Evolutionary conservation across 352 stramenopile genomes (phyloP), one percentile per base, ranked within the genome.

Genomic region (Globisporangium radiosum): DNA sequence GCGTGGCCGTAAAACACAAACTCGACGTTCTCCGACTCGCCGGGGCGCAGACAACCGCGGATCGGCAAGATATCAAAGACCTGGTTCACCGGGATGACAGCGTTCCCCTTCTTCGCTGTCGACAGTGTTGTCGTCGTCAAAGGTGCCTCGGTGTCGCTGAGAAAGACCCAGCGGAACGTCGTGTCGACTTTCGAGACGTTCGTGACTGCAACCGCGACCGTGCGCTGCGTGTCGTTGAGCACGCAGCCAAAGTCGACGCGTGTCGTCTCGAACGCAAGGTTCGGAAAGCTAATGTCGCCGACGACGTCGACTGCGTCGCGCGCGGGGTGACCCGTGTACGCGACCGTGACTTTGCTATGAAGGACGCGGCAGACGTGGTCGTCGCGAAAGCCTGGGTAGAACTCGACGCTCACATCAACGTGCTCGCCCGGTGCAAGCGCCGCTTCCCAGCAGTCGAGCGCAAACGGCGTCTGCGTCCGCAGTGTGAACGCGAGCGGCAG

Each of bases 51-150:
- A 0, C 72, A 40, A 0, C 88, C 94, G 7, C 90, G 81, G 37
- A 98, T 97, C 4, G 95, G 95, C 4, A 98, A 62, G 39, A 98
- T 97, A 57, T 98, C 94, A 64, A 98, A 98, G 11, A 97, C 89
- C 66, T 96, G 84, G 51, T 96, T 97, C 38, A 96, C 85, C 9
- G 92, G 88, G 49, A 97, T 93, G 69, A 90, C 91, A 36, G 88
- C 82, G 38, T 88, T 88, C 64, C 88, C 93, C 9, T 68, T 59
- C 6, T 82, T 95, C 5, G 81, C 77, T 1, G 67, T 61, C 11
- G 71, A 62, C 5, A 68, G 59, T 10, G 78, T 66, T 37, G 96
- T 89, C 44, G 87, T 84, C 51, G 92, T 87, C 25, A 33, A 33
- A 33, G 25, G 25, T 2, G 25, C 25, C 25, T 33, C 25, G 25